Conservation (phyloP, 371 early-diverging fungal species). For the Funneliformis caledonium region DNA sequence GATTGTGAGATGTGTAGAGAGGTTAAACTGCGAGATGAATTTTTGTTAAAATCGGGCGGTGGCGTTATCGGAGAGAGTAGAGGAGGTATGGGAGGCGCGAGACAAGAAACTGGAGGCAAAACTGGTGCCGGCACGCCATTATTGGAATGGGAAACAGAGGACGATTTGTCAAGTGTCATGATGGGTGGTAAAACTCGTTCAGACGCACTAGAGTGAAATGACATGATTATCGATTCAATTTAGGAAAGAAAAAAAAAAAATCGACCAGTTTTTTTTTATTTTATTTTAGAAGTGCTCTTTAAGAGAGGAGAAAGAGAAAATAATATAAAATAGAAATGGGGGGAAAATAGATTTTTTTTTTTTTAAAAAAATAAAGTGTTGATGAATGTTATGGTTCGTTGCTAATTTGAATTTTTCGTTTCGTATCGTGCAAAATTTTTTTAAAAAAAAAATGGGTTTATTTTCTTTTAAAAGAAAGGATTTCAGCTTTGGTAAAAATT, state of each 20-base stretch:
- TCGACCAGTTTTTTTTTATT: too few relatives aligned
- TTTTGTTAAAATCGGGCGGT: not conserved
- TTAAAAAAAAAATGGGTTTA: too few relatives aligned
- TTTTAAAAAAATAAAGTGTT: too few relatives aligned
- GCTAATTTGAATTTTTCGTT: too few relatives aligned
- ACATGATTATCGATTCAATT: not conserved
- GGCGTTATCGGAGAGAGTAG: not conserved
- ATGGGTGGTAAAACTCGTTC: constrained; percentile 25
- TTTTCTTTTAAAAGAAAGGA: too few relatives aligned
- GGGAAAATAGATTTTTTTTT: too few relatives aligned
- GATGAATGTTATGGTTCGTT: too few relatives aligned
- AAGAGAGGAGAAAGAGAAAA: too few relatives aligned
- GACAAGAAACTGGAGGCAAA: constrained; percentile 36
- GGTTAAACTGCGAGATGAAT: not conserved
- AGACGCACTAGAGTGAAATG: constrained; percentile 1
- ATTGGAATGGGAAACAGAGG: not conserved
- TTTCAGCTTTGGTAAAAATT: too few relatives aligned
- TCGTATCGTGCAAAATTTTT: too few relatives aligned
- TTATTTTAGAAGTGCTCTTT: too few relatives aligned
- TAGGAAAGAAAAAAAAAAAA: not conserved
- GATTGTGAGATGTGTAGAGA: not conserved
- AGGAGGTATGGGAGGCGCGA: not conserved
- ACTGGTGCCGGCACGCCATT: not conserved
- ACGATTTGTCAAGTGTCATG: not conserved
- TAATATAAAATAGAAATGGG: too few relatives aligned